Conservation (phyloP, 2,329 filamentous ascomycete genomes). For the Colletotrichum sansevieriae region DNA sequence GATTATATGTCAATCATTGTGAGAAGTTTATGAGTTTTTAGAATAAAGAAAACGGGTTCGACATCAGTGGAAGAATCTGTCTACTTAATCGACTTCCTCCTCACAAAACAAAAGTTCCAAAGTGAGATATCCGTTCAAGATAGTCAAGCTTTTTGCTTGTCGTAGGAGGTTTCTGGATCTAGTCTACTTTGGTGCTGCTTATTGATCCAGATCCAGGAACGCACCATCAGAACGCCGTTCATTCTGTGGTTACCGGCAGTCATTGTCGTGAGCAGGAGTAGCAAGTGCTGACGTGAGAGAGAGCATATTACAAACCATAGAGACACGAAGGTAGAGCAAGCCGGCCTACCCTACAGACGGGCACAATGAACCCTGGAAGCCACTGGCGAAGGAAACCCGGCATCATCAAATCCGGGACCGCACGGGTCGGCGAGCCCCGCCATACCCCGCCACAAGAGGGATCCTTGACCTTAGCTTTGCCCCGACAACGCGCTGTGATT, state of each 20-base stretch:
- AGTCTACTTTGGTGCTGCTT: neutral
- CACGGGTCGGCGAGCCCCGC: constrained; percentile 12
- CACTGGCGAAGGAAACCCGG: neutral
- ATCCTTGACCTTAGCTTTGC: neutral
- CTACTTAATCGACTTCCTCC: no score
- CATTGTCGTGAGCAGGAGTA: no score
- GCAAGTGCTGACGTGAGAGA: constrained; percentile 33
- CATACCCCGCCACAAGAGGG: constrained; percentile 18
- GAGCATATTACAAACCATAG: no score
- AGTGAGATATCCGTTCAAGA: no score
- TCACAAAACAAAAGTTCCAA: no score
- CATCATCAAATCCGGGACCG: neutral
- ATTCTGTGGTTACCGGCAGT: neutral
- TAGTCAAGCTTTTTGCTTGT: neutral
- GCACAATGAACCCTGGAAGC: neutral
- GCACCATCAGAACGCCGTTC: neutral
- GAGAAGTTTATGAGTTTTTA: fast-evolving
- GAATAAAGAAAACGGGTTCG: neutral
- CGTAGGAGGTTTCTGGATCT: neutral
- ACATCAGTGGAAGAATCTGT: no score
- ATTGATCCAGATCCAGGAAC: neutral
- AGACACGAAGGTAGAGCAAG: neutral
- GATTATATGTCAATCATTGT: no score
- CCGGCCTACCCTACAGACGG: neutral
- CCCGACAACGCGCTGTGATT: constrained; percentile 24